phyloP scores from a whole-genome alignment of 2,329 filamentous ascomycete genomes.

The Harringtonia lauricola region DNA sequence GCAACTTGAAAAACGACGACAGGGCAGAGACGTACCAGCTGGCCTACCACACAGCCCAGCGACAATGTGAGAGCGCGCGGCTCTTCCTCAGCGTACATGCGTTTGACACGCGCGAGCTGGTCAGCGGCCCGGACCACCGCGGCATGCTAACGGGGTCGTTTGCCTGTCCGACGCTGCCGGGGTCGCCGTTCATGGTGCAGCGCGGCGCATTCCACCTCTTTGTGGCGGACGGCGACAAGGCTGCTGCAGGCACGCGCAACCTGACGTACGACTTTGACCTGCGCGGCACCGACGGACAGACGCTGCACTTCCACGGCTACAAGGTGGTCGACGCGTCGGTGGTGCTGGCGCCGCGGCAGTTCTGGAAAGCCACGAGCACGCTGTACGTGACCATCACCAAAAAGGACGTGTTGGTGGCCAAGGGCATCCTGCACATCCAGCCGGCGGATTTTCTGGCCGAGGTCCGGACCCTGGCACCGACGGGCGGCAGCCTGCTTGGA shows the following conservation, averaged over 20 bases:
- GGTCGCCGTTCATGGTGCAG: constrained; percentile 50
- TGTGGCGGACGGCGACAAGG: constrained; percentile 35
- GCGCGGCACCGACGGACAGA: constrained; percentile 37
- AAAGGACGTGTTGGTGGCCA: constrained; percentile 35
- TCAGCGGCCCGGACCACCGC: constrained; percentile 35
- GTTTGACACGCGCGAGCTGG: constrained; percentile 37
- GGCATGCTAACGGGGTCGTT: constrained; percentile 49
- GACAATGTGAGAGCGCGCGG: constrained; percentile 42
- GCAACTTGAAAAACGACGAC: constrained; percentile 29
- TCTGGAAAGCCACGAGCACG: constrained; percentile 52
- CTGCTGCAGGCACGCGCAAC: constrained; percentile 45
- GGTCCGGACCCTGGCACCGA: constrained; percentile 39
- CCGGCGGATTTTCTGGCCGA: constrained; percentile 43
- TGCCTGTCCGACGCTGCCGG: constrained; percentile 39
- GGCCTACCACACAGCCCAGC: constrained; percentile 39
- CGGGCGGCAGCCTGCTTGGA: constrained; percentile 32
- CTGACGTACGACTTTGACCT: constrained; percentile 53
- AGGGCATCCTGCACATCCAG: constrained; percentile 47
- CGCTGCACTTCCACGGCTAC: constrained; percentile 48
- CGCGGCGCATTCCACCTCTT: constrained; percentile 48
- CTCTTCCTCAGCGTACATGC: constrained; percentile 49
- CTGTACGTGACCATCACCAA: constrained; percentile 50
- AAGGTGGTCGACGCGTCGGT: constrained; percentile 52
- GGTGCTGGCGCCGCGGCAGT: constrained; percentile 40
- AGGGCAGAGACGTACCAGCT: constrained; percentile 37